Base-by-base conservation (phyloP, 371 early-diverging fungal genomes). In the Fennellomyces sp. region DNA sequence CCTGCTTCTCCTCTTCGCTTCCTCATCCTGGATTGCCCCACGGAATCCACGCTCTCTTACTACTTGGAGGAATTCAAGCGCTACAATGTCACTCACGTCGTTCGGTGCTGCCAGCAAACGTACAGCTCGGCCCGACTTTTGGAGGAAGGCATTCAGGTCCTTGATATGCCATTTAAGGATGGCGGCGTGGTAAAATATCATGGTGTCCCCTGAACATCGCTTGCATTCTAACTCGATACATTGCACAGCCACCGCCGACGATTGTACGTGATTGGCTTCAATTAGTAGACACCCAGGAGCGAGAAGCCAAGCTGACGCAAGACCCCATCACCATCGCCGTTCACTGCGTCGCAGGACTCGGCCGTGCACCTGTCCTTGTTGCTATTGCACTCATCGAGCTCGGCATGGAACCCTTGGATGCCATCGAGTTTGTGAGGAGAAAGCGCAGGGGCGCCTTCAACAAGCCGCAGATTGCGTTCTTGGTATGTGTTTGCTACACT, bases 81-180 rank as follows among this genome's bases (percentile, higher is more conserved):
- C 28, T 82, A 87, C 57, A 78, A 86, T 57, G 95, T 93, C 42
- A 88, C 89, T 4, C 91, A 93, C 52, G 88, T 95, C 12, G 94
- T 95, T 8, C 86, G 95, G 6, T 94, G 92, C 28, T 95, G 96
- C 73, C 93, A 95, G 64, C 93, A 94, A 21, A 94, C 95, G 10
- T 96, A 96, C 62, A 72, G 75, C 45, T 75, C 79, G 33, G 77
- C 74, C 21, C 69, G 73, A 4, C 70, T 93, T 6, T 76, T 73
- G 53, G 69, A 65, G 23, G 68, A 82, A 23, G 82, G 80, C 17
- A 91, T 96, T 56, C 67, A 76, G 29, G 92, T 94, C 5, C 90
- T 91, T 56, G 91, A 93, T 65, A 84, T 85, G 85, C 85, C 89
- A 1, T 93, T 92, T 72, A 85, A 90, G 35, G 95, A 93, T 65